A percentile compares a stretch with the other conserved stretches of the same genome.
Conservation (phyloP, 208 protist genomes). For the Trichomonas gallinae region DNA sequence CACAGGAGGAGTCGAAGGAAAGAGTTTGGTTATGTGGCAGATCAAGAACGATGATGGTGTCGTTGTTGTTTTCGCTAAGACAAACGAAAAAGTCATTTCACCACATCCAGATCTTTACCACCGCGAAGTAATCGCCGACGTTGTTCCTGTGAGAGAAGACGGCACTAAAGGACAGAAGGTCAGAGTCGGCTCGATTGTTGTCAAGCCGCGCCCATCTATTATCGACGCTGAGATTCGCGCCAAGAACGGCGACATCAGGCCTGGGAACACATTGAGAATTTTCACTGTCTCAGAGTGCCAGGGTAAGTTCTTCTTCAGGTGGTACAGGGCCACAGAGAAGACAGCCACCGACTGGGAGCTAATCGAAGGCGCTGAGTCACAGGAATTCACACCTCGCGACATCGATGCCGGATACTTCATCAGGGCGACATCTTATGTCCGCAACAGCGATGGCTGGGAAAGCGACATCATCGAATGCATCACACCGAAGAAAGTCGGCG, state of each 20-base stretch:
- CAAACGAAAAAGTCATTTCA: background rate
- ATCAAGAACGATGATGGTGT: background rate
- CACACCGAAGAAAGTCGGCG: background rate
- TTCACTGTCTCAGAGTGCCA: too few species aligned
- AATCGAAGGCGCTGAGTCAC: background rate
- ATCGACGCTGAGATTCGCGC: background rate
- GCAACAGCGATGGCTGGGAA: background rate
- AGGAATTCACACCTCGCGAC: background rate
- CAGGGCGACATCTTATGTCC: too few species aligned
- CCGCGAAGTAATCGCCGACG: background rate
- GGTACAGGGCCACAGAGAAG: background rate
- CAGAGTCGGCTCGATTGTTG: background rate
- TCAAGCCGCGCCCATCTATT: background rate
- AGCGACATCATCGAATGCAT: background rate
- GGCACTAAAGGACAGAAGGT: background rate
- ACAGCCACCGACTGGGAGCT: background rate
- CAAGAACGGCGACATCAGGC: background rate
- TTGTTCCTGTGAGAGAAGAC: background rate
- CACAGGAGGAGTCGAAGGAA: background rate
- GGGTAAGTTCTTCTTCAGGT: background rate
- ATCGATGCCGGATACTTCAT: background rate
- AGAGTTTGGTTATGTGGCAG: background rate
- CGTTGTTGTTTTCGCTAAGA: background rate
- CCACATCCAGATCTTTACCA: background rate
- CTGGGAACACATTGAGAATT: background rate